Evolutionary conservation across 176 grass and related monocot species (phyloP).

Genomic region (Leersia perrieri): DNA sequence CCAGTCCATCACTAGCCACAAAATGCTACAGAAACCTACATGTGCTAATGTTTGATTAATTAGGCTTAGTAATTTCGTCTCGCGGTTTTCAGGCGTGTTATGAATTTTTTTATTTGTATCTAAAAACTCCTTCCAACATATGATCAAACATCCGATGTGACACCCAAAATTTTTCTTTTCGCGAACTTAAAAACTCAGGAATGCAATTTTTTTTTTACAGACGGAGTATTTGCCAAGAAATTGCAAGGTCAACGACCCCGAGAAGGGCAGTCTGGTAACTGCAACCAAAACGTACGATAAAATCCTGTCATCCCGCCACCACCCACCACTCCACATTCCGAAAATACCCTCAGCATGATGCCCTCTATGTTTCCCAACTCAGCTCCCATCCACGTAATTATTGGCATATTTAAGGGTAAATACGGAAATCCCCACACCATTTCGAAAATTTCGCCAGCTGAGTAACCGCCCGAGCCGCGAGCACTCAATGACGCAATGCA

Average conservation of each 20-base stretch:
- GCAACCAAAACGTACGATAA: neutral
- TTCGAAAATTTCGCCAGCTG: conserved; percentile 26
- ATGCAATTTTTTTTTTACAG: no score
- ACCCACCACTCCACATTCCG: neutral
- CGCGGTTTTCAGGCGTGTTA: no score
- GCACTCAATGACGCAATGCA: no score
- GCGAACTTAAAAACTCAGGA: no score
- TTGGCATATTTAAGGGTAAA: neutral
- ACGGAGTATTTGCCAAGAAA: neutral
- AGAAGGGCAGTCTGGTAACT: neutral
- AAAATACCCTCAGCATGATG: neutral
- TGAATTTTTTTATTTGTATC: no score
- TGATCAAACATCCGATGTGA: no score
- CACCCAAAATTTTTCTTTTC: no score
- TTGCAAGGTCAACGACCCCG: neutral
- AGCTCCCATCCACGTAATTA: neutral
- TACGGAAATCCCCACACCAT: neutral
- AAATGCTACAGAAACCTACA: no score
- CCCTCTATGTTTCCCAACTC: neutral
- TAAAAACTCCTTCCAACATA: no score
- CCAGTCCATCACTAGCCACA: no score
- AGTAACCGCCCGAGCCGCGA: neutral
- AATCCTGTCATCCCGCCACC: neutral
- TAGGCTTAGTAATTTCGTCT: no score
- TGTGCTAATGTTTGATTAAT: no score